Conservation (phyloP, 2,329 filamentous ascomycete genomes). For the Pyricularia sp. region DNA sequence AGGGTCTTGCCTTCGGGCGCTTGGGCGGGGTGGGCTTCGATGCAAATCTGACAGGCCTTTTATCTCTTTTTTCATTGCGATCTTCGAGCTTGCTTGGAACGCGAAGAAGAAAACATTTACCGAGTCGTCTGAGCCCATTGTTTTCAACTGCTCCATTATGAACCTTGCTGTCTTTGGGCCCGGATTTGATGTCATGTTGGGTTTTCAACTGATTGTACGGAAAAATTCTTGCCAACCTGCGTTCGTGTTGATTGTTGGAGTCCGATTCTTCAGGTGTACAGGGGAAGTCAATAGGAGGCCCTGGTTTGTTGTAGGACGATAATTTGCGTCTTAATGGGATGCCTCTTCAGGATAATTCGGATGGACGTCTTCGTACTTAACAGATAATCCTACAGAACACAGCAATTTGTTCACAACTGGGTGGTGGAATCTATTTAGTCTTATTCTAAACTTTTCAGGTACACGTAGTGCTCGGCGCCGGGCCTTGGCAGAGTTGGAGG, state of each 20-base stretch:
- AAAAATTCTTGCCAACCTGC: too few species aligned
- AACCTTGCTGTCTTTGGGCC: too few species aligned
- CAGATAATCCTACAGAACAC: not conserved
- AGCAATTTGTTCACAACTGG: not conserved
- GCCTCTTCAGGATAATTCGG: not conserved
- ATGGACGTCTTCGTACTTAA: not conserved
- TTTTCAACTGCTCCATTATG: too few species aligned
- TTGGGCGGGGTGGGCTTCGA: slow-evolving; percentile 66
- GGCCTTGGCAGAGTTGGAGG: not conserved
- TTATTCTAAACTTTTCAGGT: not conserved
- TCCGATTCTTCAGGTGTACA: too few species aligned
- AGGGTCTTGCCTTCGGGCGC: slow-evolving; percentile 65
- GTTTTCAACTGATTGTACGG: too few species aligned
- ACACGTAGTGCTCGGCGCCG: not conserved
- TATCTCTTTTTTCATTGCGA: slow-evolving; percentile 40
- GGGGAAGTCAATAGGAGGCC: not conserved
- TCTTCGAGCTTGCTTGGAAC: slow-evolving; percentile 29
- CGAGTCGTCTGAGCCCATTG: too few species aligned
- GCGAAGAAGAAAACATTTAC: slow-evolving; percentile 34
- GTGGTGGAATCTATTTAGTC: not conserved
- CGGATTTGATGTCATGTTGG: too few species aligned
- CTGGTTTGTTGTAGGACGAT: too few species aligned
- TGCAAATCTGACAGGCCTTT: slow-evolving; percentile 76
- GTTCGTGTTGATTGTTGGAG: too few species aligned
- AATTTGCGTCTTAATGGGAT: not conserved